phyloP scores from a whole-genome alignment of 2,329 filamentous ascomycete species.

The Simplicillium sp. region DNA sequence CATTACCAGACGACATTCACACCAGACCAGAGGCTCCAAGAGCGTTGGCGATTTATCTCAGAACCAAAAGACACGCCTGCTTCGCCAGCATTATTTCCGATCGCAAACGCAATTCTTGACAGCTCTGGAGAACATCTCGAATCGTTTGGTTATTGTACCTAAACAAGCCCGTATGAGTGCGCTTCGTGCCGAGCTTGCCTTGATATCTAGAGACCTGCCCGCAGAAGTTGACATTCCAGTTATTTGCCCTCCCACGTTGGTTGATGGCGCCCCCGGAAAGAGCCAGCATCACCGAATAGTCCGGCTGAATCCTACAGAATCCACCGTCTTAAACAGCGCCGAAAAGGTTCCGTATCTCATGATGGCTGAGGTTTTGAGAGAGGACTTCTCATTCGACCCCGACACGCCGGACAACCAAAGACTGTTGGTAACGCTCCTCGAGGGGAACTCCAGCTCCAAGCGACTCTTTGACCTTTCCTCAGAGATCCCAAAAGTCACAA shows the following conservation, averaged over 20 bases:
- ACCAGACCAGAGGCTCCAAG: conserved; percentile 45
- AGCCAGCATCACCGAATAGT: conserved; percentile 78
- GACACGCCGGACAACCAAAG: conserved; percentile 63
- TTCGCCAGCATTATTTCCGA: conserved; percentile 76
- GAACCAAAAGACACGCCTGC: conserved; percentile 58
- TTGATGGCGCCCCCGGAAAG: conserved; percentile 62
- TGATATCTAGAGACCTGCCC: conserved; percentile 72
- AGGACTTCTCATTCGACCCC: conserved; percentile 77
- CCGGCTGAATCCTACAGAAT: conserved; percentile 72
- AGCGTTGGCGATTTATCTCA: conserved; percentile 53
- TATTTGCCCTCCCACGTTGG: conserved; percentile 66
- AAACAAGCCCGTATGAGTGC: conserved; percentile 76
- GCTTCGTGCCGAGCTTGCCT: conserved; percentile 67
- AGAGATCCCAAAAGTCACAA: conserved; percentile 50
- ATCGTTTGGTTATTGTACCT: conserved; percentile 71
- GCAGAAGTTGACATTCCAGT: conserved; percentile 78
- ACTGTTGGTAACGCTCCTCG: conserved; percentile 47
- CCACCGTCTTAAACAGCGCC: conserved; percentile 77
- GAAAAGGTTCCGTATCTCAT: conserved; percentile 78
- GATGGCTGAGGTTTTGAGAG: conserved; percentile 73
- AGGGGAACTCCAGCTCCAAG: conserved; percentile 46
- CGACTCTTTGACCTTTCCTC: conserved; percentile 57
- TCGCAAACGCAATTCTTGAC: conserved; percentile 73
- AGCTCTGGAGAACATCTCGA: conserved; percentile 75
- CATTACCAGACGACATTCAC: conserved; percentile 51